These are phyloP conservation scores for Biscogniauxia marginata DNA, from an alignment of 2,329 filamentous ascomycete species.

Conservation along the genomic window DNA sequence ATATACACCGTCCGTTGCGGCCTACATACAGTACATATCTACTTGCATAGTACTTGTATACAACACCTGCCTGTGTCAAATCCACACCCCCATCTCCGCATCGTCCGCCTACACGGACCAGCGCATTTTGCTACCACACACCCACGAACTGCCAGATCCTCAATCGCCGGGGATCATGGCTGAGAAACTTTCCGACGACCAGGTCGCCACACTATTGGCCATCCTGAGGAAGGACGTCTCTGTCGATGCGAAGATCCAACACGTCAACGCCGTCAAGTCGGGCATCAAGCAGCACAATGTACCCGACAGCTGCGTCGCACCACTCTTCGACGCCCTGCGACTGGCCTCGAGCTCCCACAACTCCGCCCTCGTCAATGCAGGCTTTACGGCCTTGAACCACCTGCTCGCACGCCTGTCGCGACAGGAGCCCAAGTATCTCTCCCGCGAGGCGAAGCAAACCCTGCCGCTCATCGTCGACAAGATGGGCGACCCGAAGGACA, in stretches of 20 bases:
- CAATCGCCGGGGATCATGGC: slow-evolving; percentile 40
- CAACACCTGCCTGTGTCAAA: slow-evolving; percentile 5
- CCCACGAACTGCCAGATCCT: slow-evolving; percentile 24
- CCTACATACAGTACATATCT: slow-evolving; percentile 2
- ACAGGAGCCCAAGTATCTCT: slow-evolving; percentile 74
- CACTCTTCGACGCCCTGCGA: slow-evolving; percentile 80
- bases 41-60: slow-evolving; percentile 6
- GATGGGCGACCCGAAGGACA: slow-evolving; percentile 85
- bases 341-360: slow-evolving; percentile 74
- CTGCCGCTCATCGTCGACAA: slow-evolving; percentile 78
- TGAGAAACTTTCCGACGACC: slow-evolving; percentile 58
- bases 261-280: slow-evolving; percentile 75
- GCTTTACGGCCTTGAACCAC: slow-evolving; percentile 85
- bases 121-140: slow-evolving; percentile 13
- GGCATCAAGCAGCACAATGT: slow-evolving; percentile 92
- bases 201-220: slow-evolving; percentile 53
- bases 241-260: slow-evolving; percentile 68
- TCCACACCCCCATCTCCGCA: not conserved
- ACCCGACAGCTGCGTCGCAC: slow-evolving; percentile 67
- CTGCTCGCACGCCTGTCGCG: slow-evolving; percentile 81
- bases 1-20: not conserved
- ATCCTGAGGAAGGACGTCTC: slow-evolving; percentile 61
- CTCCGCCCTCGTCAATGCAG: slow-evolving; percentile 73
- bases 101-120: slow-evolving; percentile 4
- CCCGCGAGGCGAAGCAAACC: slow-evolving; percentile 68